phyloP scores from a whole-genome alignment of 176 grass and related monocot species.

The Musa troglodytarum region DNA sequence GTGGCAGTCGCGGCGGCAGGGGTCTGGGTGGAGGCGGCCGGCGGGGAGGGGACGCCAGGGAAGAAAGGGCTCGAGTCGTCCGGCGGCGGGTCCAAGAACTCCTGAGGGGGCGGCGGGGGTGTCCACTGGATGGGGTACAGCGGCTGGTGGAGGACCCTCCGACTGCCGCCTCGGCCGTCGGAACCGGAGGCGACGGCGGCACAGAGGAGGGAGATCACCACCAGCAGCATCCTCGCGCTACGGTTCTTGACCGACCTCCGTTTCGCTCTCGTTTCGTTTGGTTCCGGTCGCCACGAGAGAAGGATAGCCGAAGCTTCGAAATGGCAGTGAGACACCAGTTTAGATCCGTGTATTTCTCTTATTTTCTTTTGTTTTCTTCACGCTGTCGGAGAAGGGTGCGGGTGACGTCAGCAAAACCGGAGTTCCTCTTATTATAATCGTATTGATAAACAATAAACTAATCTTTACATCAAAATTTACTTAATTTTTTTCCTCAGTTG shows the following conservation, averaged over 20 bases:
- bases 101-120: slow-evolving; percentile 49
- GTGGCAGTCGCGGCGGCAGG: slow-evolving; percentile 32
- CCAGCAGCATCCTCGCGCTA: neutral
- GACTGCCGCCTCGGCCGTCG: neutral
- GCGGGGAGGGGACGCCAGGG: neutral
- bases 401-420: neutral
- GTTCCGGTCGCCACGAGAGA: slow-evolving; percentile 2
- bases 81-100: slow-evolving; percentile 30
- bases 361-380: neutral
- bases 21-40: slow-evolving; percentile 4
- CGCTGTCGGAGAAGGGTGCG: neutral
- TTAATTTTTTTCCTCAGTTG: no score
- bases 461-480: no score
- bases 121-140: slow-evolving; percentile 89
- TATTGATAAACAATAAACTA: no score
- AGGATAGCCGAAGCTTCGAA: neutral
- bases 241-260: slow-evolving; percentile 1
- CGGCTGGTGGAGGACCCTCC: slow-evolving; percentile 70
- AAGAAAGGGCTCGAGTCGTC: slow-evolving; percentile 36
- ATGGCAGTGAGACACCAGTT: neutral
- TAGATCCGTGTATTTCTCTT: neutral
- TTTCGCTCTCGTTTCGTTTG: slow-evolving; percentile 3
- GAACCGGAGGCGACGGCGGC: neutral
- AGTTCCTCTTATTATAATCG: neutral
- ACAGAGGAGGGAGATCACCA: neutral